Evolutionary conservation across 257 asterid genomes (phyloP).

Genomic region (Scutellaria barbata): DNA sequence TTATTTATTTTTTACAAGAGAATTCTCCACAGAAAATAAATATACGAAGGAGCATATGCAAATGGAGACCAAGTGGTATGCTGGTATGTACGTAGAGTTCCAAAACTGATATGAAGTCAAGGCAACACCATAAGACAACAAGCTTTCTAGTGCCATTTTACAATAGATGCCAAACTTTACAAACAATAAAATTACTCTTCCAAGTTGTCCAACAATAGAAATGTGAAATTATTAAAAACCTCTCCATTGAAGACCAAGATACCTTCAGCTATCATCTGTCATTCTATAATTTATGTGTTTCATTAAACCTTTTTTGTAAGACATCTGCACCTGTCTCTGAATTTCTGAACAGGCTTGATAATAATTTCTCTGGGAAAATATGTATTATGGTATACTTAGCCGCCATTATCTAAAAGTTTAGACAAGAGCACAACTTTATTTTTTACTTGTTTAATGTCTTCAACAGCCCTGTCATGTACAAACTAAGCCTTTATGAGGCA

Average conservation of each 20-base stretch:
- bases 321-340: not conserved
- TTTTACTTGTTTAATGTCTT: not conserved
- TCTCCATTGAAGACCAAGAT: not conserved
- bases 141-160: not conserved
- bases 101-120: not conserved
- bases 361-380: not conserved
- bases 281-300: not conserved
- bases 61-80: no score
- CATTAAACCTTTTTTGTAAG: not conserved
- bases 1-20: no score
- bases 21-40: no score
- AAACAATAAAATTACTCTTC: not conserved
- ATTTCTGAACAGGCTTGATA: conserved; percentile 10
- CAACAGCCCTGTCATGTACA: not conserved
- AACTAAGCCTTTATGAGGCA: not conserved
- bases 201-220: not conserved
- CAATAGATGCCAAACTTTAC: not conserved
- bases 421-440: not conserved
- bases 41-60: no score
- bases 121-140: not conserved
- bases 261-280: not conserved
- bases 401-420: not conserved
- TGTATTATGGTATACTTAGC: not conserved
- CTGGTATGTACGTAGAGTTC: no score
- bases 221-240: not conserved